Evolutionary conservation across 305 asterid genomes (phyloP).

Genomic region (Rubia balearica): DNA sequence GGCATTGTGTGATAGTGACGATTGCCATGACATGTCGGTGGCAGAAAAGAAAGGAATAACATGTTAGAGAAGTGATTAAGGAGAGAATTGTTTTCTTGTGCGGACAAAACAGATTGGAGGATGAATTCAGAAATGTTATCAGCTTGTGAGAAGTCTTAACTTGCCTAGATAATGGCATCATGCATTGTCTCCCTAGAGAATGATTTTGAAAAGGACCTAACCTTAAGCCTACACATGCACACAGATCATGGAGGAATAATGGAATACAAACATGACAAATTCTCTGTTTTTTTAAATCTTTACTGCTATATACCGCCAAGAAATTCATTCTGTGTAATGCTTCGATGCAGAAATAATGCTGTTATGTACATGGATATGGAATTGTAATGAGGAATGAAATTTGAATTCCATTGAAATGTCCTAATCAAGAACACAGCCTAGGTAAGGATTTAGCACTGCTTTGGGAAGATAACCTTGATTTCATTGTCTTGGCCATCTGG

Average conservation of each 20-base stretch:
- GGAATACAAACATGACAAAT: conserved; percentile 6
- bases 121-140: conserved; percentile 3
- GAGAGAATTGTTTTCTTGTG: conserved; percentile 8
- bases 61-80: not conserved
- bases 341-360: conserved; percentile 15
- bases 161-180: conserved; percentile 13
- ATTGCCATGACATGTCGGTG: conserved; percentile 1
- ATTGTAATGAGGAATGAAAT: conserved; percentile 6
- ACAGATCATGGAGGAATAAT: conserved; percentile 21
- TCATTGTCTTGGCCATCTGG: conserved; percentile 64
- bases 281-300: conserved; percentile 6
- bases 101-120: conserved; percentile 7
- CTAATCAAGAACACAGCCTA: conserved; percentile 53
- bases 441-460: conserved; percentile 53
- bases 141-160: conserved; percentile 12
- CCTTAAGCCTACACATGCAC: conserved; percentile 22
- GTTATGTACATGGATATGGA: conserved; percentile 25
- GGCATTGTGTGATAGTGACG: conserved; percentile 7
- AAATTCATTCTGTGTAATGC: conserved; percentile 25
- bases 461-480: conserved; percentile 49
- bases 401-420: conserved; percentile 8
- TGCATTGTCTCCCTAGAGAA: conserved; percentile 29
- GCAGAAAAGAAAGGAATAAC: conserved; percentile 6
- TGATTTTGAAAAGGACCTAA: conserved; percentile 41
- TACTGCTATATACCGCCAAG: conserved; percentile 22